Percentiles rank a stretch among this genome's conserved stretches.
Evolutionary conservation across 192 early-diverging fungal species (phyloP).

Genomic region (Coemansia brasiliensis): DNA sequence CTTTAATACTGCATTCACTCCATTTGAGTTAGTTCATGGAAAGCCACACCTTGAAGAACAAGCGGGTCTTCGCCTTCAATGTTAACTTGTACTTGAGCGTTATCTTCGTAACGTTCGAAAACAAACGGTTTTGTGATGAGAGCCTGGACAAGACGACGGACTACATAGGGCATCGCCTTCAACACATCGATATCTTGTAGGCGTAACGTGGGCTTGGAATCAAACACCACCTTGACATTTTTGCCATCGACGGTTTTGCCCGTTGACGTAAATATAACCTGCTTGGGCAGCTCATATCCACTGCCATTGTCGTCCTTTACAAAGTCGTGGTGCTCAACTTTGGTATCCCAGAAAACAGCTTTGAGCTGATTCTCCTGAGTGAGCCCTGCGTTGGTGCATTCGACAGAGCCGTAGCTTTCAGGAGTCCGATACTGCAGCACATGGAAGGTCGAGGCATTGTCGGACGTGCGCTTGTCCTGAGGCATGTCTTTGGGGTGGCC

Average conservation of each 20-base stretch:
- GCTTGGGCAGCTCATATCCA: constrained; percentile 80
- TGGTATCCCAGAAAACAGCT: constrained; percentile 77
- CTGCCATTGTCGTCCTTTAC: constrained; percentile 71
- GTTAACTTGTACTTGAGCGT: constrained; percentile 66
- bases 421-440: constrained; percentile 82
- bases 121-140: constrained; percentile 91
- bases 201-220: constrained; percentile 61
- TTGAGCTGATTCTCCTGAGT: constrained; percentile 66
- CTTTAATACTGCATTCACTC: constrained; percentile 15
- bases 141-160: constrained; percentile 89
- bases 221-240: constrained; percentile 64
- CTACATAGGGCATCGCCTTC: constrained; percentile 83
- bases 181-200: constrained; percentile 88
- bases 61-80: constrained; percentile 65
- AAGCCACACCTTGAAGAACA: constrained; percentile 65
- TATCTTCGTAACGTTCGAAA: constrained; percentile 86
- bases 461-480: constrained; percentile 53
- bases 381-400: constrained; percentile 72
- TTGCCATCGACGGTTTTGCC: constrained; percentile 77
- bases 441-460: constrained; percentile 30
- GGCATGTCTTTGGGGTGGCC: constrained; percentile 61
- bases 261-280: constrained; percentile 70
- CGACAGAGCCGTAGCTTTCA: constrained; percentile 63
- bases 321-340: constrained; percentile 61
- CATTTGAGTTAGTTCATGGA: constrained; percentile 81